Evolutionary conservation across 1,139 yeast species (phyloP), one percentile per base, ranked within the genome.

Genomic region (Saccharomyces hybrid): DNA sequence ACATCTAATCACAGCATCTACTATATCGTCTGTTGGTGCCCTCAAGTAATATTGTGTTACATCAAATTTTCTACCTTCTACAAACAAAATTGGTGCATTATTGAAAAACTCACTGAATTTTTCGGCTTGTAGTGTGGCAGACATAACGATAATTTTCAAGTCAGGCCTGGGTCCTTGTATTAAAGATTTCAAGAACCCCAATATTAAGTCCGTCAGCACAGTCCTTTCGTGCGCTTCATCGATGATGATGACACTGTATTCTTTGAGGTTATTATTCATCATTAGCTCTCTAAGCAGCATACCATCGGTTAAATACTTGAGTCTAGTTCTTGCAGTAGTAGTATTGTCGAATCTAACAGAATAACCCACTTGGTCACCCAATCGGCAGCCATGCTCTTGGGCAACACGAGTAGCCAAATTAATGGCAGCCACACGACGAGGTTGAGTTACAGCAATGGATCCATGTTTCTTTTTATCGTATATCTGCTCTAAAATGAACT

Each of bases 191-290:
- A 93, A 75, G 64, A 93, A 86, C 9, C 99, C 99, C 75, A 93
- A 78, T 24, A 93, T 78, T 64, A 93, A 75, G 73, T 93, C 99
- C 0, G 99, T 90, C 54, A 91, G 73, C 2, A 93, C 85, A 0
- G 98, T 93, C 68, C 99, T 79, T 75, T 93, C 99, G 75, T 93
- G 99, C 1, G 98, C 99, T 74, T 93, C 99, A 75, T 93, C 99
- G 50, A 93, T 82, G 50, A 95, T 78, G n/a, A 93, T 78, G 0
- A 89, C 84, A 28, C 86, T 77, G 68, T 93, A 93, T 58, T 80
- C 80, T 6, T 77, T 71, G 52, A 95, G 72, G 3, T 73, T 71
- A 1, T 81, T 80, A 65, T 89, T 91, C 58, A 87, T 71, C 93
- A 93, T 88, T 61, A 91, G 73, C 68, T 93, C 99, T 67, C 99